These are phyloP conservation scores for Fusarium incarnatum DNA, from an alignment of 2,329 filamentous ascomycete genomes.

Conservation along the genomic window DNA sequence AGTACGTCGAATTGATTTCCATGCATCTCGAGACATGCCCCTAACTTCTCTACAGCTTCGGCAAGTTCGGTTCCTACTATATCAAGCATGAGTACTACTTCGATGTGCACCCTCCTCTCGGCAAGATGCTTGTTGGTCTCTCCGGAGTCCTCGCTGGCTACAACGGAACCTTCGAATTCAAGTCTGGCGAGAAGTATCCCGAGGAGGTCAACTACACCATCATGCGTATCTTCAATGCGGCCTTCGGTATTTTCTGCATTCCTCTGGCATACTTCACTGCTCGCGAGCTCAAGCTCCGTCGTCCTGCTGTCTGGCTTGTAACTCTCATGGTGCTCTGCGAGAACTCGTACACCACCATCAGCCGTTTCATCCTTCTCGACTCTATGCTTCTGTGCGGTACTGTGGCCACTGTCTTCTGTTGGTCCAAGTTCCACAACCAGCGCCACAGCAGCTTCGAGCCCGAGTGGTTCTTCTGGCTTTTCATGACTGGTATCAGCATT, in stretches of 20 bases:
- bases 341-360: conserved; percentile 99
- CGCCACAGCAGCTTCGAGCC: conserved; percentile 86
- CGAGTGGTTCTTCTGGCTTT: conserved; percentile 95
- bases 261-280: conserved; percentile 96
- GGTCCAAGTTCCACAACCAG: conserved; percentile 94
- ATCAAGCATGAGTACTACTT: conserved; percentile 99
- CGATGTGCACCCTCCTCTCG: conserved; percentile 87
- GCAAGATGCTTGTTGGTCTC: conserved; percentile 97
- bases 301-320: conserved; percentile 92
- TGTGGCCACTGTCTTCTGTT: conserved; percentile 97
- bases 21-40: neutral
- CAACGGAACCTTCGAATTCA: conserved; percentile 99
- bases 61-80: conserved; percentile 99
- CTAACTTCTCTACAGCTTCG: conserved; percentile 69
- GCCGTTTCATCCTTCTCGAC: conserved; percentile 96
- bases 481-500: conserved; percentile 93
- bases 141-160: conserved; percentile 97
- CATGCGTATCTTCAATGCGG: conserved; percentile 97
- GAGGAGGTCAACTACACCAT: conserved; percentile 96
- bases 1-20: conserved; percentile 58
- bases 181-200: conserved; percentile 96
- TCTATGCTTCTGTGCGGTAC: conserved; percentile 99
- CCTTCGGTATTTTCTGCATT: conserved; percentile 92
- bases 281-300: conserved; percentile 86
- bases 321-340: conserved; percentile 98